These are phyloP conservation scores for Daldinia decipiens DNA, from an alignment of 495 filamentous ascomycete species.

Conservation along the genomic window DNA sequence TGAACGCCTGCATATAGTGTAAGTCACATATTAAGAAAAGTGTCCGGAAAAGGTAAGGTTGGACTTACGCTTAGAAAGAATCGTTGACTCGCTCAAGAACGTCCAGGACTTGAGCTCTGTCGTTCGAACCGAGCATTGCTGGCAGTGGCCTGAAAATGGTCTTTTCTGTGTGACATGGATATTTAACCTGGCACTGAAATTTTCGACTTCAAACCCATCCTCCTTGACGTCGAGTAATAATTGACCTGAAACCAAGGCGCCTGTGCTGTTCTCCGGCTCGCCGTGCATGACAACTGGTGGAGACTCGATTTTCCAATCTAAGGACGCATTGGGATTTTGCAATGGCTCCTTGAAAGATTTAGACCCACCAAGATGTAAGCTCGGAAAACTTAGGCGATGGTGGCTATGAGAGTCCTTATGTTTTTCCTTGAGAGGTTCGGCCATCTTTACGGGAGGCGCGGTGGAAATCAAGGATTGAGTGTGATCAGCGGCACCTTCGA, in stretches of 20 bases:
- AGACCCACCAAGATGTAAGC: constrained; percentile 56
- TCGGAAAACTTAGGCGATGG: constrained; percentile 60
- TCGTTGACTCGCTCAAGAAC: constrained; percentile 74
- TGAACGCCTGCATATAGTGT: constrained; percentile 63
- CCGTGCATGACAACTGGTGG: constrained; percentile 90
- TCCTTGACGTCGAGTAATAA: constrained; percentile 77
- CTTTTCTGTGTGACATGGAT: constrained; percentile 76
- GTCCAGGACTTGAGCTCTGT: constrained; percentile 82
- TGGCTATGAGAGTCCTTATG: constrained; percentile 54
- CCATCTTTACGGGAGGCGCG: constrained; percentile 49
- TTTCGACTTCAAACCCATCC: constrained; percentile 70
- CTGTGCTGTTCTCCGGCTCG: constrained; percentile 75
- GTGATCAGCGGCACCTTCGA: constrained; percentile 48
- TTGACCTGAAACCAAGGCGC: constrained; percentile 88
- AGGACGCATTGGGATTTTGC: constrained; percentile 58
- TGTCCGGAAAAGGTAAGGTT: background rate
- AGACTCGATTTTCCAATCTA: constrained; percentile 86
- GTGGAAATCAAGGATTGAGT: constrained; percentile 25
- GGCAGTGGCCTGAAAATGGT: constrained; percentile 80
- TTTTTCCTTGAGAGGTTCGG: constrained; percentile 46
- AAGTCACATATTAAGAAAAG: constrained; percentile 20
- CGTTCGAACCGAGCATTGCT: constrained; percentile 72
- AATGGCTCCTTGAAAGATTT: constrained; percentile 58
- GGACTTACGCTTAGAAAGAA: constrained; percentile 66
- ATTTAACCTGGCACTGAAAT: constrained; percentile 73